Conservation (phyloP, 192 early-diverging fungal species). For the Gryganskiella cystojenkinii region DNA sequence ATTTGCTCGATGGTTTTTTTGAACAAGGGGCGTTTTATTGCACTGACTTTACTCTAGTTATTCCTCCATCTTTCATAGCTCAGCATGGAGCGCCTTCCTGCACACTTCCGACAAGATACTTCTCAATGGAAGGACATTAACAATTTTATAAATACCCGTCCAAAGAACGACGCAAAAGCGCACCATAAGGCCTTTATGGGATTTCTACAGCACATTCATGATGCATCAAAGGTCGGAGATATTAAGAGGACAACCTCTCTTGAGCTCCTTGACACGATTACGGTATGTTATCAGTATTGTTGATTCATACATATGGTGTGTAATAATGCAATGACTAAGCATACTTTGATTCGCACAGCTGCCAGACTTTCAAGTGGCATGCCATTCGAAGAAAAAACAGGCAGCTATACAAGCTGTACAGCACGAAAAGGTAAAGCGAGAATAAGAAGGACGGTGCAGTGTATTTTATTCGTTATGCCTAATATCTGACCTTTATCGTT, state of each 20-base stretch:
- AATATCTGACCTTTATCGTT: background rate
- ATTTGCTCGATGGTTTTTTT: too few species aligned
- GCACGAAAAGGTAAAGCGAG: background rate
- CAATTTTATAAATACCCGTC: background rate
- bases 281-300: background rate
- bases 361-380: slow-evolving; percentile 14
- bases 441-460: background rate
- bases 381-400: slow-evolving; percentile 2
- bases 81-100: slow-evolving; percentile 1
- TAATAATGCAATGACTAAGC: slow-evolving; percentile 2
- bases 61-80: background rate
- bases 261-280: slow-evolving; percentile 2
- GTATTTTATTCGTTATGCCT: background rate
- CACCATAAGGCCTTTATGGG: slow-evolving; percentile 2
- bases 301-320: background rate
- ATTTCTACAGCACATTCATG: slow-evolving; percentile 6
- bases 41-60: background rate
- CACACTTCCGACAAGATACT: background rate
- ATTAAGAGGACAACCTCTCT: background rate
- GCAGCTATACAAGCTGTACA: background rate
- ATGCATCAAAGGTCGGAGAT: background rate
- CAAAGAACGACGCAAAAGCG: background rate
- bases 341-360: background rate
- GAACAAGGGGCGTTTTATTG: background rate
- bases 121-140: slow-evolving; percentile 4